These are phyloP conservation scores for Pyrenophora teres DNA, from an alignment of 2,329 filamentous ascomycete species.

Conservation along the genomic window DNA sequence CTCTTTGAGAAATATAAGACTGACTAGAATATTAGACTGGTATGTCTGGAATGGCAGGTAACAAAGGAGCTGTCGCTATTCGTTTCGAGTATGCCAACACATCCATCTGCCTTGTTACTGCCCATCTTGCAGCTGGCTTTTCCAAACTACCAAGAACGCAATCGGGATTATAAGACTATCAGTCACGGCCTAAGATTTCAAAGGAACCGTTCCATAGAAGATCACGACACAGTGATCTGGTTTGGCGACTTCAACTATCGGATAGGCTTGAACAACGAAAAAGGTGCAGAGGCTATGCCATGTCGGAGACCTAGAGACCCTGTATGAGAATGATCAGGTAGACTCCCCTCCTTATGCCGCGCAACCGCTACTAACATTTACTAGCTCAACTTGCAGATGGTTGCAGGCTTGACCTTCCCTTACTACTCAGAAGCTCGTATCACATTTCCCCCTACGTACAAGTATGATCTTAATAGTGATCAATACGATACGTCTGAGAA, in stretches of 20 bases:
- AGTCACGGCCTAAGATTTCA: constrained; percentile 87
- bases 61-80: constrained; percentile 97
- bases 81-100: constrained; percentile 94
- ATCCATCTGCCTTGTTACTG: constrained; percentile 91
- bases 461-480: constrained; percentile 88
- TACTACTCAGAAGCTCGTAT: constrained; percentile 91
- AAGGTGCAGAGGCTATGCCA: constrained; percentile 75
- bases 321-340: constrained; percentile 92
- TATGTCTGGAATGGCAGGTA: constrained; percentile 95
- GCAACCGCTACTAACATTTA: constrained; percentile 28
- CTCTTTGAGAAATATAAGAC: not conserved
- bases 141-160: constrained; percentile 97
- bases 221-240: constrained; percentile 89
- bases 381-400: constrained; percentile 92
- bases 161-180: constrained; percentile 90
- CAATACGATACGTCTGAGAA: constrained; percentile 95
- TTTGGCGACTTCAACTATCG: constrained; percentile 98
- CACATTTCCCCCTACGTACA: constrained; percentile 91
- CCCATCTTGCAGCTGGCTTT: constrained; percentile 94
- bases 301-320: constrained; percentile 70
- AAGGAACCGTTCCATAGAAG: constrained; percentile 84
- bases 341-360: constrained; percentile 9
- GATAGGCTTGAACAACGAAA: constrained; percentile 79
- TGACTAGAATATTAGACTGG: constrained; percentile 63
- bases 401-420: constrained; percentile 84